These are phyloP conservation scores for Ceratocystis cacaofunesta DNA, from an alignment of 2,329 filamentous ascomycete species.

Conservation along the genomic window DNA sequence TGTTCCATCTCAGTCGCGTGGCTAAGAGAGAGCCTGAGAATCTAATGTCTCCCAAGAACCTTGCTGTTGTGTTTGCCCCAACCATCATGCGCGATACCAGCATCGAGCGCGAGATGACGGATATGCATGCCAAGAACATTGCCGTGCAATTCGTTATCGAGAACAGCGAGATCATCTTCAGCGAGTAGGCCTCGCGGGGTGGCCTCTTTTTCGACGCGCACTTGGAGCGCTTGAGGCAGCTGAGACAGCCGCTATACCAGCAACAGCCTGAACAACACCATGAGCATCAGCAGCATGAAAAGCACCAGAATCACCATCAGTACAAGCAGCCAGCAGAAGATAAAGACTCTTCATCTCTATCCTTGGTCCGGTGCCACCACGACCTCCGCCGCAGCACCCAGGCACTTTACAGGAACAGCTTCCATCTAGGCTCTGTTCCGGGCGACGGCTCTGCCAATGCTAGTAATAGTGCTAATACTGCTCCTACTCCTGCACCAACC, in stretches of 20 bases:
- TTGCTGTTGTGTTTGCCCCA: constrained; percentile 92
- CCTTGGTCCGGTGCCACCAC: not conserved
- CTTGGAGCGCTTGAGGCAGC: not conserved
- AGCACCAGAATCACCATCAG: not conserved
- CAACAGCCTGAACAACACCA: not conserved
- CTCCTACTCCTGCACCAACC: not conserved
- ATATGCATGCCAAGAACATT: constrained; percentile 85
- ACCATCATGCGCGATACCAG: constrained; percentile 90
- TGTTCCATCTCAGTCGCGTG: constrained; percentile 84
- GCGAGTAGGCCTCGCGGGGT: constrained; percentile 25
- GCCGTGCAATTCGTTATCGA: constrained; percentile 89
- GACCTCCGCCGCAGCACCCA: constrained; percentile 13
- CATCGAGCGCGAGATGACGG: constrained; percentile 86
- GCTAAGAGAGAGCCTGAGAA: constrained; percentile 73
- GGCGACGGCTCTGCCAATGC: not conserved
- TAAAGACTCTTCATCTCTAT: not conserved
- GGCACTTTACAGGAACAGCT: not conserved
- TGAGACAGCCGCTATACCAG: not conserved
- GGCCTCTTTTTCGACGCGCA: constrained; percentile 9
- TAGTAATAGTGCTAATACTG: not conserved
- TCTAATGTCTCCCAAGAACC: constrained; percentile 89
- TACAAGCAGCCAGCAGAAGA: constrained; percentile 6
- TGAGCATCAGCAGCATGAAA: not conserved
- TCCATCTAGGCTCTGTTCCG: not conserved
- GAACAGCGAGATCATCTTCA: constrained; percentile 70